Base-by-base conservation (phyloP, 768 basidiomycete genomes). In the Dacryopinax spathularia region DNA sequence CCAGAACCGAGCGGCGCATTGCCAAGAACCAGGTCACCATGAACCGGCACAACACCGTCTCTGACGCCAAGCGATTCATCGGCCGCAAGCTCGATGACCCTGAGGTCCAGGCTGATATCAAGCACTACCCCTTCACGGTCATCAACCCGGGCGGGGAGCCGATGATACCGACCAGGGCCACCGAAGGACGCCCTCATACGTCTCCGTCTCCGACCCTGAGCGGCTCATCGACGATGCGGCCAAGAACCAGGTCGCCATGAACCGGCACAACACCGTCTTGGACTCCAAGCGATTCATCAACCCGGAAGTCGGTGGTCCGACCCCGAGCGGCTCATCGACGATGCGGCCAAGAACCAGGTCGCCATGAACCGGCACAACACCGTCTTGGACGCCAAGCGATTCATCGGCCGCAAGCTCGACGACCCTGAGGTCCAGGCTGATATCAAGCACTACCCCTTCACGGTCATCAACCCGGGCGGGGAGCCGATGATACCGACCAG, bases 401-500 rank as follows among this genome's bases (percentile, higher is more conserved):
- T 77, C 61, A 76, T 76, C 63, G 75, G 75, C n/a, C 71, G 76
- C 63, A 77, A 77, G 68, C 76, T 76, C 70, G 69, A 66, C 63
- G 80, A 80, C 68, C 69, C 75, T 34, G 77, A 78, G 66, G 77
- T 80, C 33, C 77, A 79, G 69, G 69, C 75, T 39, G 80, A 80
- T 67, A 77, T 80, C 71, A 77, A 77, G 73, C 78, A 79, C 72
- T 79, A 77, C 74, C 79, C 80, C 31, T 81, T 78, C 77, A 77
- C 73, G 64, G 76, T 81, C 67, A 70, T 75, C 61, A 66, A 61
- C 65, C 71, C 70, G 65, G 75, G 72, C 31, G 77, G 77, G 67
- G 82, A 82, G 75, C 82, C 82, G 33, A 72, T 77, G 73, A 77
- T 83, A n/a, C n/a, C n/a, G n/a, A n/a, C n/a, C n/a, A n/a, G n/a